phyloP scores from a whole-genome alignment of 148 eudicot genomes.

The Mesembryanthemum crystallinum region DNA sequence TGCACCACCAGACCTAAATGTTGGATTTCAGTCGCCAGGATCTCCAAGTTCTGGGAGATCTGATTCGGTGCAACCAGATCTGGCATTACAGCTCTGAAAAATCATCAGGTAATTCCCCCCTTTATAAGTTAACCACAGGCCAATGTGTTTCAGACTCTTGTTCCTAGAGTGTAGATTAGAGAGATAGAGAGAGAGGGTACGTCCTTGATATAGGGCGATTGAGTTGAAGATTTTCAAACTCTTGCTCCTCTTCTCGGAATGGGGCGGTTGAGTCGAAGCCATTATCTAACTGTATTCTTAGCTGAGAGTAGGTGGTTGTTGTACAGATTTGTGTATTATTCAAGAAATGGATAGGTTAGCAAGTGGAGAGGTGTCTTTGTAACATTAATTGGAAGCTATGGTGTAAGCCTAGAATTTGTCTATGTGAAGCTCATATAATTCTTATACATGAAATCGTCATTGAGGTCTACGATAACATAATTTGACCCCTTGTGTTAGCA shows the following conservation, averaged over 20 bases:
- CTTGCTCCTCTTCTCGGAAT: background rate
- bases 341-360: constrained; percentile 29
- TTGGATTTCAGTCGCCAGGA: constrained; percentile 36
- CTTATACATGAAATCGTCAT: constrained; percentile 25
- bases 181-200: constrained; percentile 9
- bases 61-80: constrained; percentile 36
- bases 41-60: constrained; percentile 34
- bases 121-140: constrained; percentile 17
- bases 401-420: constrained; percentile 23
- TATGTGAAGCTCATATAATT: constrained; percentile 19
- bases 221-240: constrained; percentile 5
- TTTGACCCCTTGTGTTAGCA: background rate
- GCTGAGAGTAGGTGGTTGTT: constrained; percentile 23
- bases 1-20: constrained; percentile 44
- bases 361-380: constrained; percentile 19
- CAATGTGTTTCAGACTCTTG: constrained; percentile 17
- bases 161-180: constrained; percentile 16
- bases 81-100: constrained; percentile 41
- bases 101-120: constrained; percentile 14
- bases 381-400: constrained; percentile 27
- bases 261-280: background rate
- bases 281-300: constrained; percentile 31
- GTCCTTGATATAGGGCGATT: constrained; percentile 2
- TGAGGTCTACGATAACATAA: constrained; percentile 18
- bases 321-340: constrained; percentile 35